Conservation (phyloP, 768 basidiomycete species). For the Epithele typhae region DNA sequence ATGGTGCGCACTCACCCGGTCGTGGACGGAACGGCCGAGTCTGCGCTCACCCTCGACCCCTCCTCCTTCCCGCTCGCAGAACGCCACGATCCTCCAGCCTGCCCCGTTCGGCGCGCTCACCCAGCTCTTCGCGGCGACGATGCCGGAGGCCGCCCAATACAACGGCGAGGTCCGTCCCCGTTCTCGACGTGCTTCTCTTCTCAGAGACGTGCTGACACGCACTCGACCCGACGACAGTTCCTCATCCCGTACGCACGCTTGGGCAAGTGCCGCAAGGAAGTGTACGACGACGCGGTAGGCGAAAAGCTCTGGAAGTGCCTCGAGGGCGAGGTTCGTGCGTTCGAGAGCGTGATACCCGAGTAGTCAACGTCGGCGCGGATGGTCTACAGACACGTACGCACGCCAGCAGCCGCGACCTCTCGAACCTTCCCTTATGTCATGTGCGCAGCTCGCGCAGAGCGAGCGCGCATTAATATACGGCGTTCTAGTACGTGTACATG, state of each 20-base stretch:
- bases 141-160: slow-evolving; percentile 32
- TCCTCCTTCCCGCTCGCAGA: slow-evolving; percentile 2
- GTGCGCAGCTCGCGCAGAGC: no score
- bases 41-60: neutral
- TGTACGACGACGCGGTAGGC: slow-evolving; percentile 16
- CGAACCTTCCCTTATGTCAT: no score
- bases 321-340: slow-evolving; percentile 12
- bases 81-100: slow-evolving; percentile 23
- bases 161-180: slow-evolving; percentile 38
- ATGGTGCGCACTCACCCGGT: neutral
- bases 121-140: slow-evolving; percentile 30
- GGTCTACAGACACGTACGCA: no score
- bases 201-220: neutral
- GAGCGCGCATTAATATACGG: no score
- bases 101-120: slow-evolving; percentile 27
- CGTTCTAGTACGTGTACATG: no score
- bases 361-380: no score
- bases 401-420: no score
- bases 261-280: slow-evolving; percentile 14
- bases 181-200: neutral
- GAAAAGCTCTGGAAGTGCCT: slow-evolving; percentile 20
- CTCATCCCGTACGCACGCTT: slow-evolving; percentile 22
- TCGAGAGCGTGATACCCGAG: no score
- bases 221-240: slow-evolving; percentile 6
- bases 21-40: neutral